A percentile compares a stretch with the other conserved stretches of the same genome.
Evolutionary conservation across 2,329 filamentous ascomycete genomes (phyloP).

Genomic region (Niveomyces coronatus): DNA sequence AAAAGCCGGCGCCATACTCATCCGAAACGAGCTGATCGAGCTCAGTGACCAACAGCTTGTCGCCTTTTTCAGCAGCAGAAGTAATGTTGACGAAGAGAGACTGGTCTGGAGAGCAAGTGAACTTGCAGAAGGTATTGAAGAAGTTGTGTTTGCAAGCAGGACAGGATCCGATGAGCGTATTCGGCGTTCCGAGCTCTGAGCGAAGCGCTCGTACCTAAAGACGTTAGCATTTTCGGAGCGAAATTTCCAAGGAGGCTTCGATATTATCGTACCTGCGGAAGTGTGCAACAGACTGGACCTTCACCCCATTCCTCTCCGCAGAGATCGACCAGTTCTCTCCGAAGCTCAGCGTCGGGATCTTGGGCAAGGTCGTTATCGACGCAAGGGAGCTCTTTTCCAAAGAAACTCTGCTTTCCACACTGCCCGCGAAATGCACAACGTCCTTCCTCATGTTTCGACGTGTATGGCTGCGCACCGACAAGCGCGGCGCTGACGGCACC

Average conservation of each 20-base stretch:
- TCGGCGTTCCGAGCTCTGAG: slow-evolving; percentile 76
- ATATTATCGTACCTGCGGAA: slow-evolving; percentile 60
- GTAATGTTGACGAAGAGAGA: slow-evolving; percentile 94
- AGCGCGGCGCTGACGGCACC: slow-evolving; percentile 20
- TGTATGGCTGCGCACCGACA: slow-evolving; percentile 23
- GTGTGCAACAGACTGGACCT: slow-evolving; percentile 74
- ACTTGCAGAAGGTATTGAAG: slow-evolving; percentile 95
- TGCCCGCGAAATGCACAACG: slow-evolving; percentile 85
- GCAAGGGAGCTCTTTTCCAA: slow-evolving; percentile 82
- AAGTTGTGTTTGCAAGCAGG: slow-evolving; percentile 98
- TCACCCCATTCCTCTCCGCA: slow-evolving; percentile 83
- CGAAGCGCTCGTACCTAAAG: slow-evolving; percentile 65
- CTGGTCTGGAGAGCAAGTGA: slow-evolving; percentile 95
- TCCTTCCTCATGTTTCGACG: slow-evolving; percentile 69
- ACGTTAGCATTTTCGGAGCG: background rate
- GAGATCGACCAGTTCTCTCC: slow-evolving; percentile 69
- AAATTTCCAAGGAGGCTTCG: background rate
- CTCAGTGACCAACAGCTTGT: slow-evolving; percentile 61
- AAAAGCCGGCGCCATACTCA: slow-evolving; percentile 79
- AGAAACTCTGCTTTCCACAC: slow-evolving; percentile 84
- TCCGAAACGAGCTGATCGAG: slow-evolving; percentile 82
- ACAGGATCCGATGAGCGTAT: slow-evolving; percentile 82
- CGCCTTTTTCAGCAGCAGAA: slow-evolving; percentile 50
- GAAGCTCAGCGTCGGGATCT: slow-evolving; percentile 59
- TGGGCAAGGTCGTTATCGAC: slow-evolving; percentile 79